Evolutionary conservation across 2,329 filamentous ascomycete genomes (phyloP).

Genomic region (Alternaria incomplexa): DNA sequence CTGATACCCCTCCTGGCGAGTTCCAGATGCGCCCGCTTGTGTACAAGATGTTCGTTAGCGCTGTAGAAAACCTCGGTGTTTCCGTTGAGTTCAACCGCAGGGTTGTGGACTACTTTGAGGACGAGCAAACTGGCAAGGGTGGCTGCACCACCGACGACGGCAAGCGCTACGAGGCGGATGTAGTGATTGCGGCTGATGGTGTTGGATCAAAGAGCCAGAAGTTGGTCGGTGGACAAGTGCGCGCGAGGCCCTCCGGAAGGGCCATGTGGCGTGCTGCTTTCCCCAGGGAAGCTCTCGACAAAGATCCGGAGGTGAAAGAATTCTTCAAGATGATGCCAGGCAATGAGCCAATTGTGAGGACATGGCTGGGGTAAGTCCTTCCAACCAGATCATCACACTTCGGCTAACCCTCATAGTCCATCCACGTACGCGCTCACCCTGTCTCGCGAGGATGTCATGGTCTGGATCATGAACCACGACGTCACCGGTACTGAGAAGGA

Average conservation of each 20-base stretch:
- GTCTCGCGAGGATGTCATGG: conserved; percentile 55
- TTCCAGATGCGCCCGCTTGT: conserved; percentile 64
- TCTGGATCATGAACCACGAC: conserved; percentile 59
- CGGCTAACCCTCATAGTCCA: conserved; percentile 30
- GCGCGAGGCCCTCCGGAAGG: conserved; percentile 47
- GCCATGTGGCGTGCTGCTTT: conserved; percentile 52
- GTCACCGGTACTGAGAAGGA: conserved; percentile 54
- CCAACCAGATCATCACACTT: neutral
- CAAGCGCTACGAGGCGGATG: conserved; percentile 50
- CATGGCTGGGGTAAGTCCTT: conserved; percentile 49
- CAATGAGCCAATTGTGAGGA: conserved; percentile 54
- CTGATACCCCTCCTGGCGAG: conserved; percentile 59
- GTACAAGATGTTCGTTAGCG: conserved; percentile 61
- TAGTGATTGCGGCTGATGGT: conserved; percentile 50
- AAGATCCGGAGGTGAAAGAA: conserved; percentile 55
- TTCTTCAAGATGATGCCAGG: conserved; percentile 54
- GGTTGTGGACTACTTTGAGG: conserved; percentile 55
- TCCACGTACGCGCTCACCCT: conserved; percentile 55
- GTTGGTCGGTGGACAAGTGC: conserved; percentile 53
- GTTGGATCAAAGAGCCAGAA: conserved; percentile 55
- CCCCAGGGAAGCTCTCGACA: conserved; percentile 52
- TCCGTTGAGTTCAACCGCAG: conserved; percentile 51
- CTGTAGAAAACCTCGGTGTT: conserved; percentile 55
- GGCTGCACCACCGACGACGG: conserved; percentile 49
- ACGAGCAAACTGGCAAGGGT: conserved; percentile 47